Evolutionary conservation across 2,329 filamentous ascomycete species (phyloP).

Genomic region (Pestalotiopsis sp.): DNA sequence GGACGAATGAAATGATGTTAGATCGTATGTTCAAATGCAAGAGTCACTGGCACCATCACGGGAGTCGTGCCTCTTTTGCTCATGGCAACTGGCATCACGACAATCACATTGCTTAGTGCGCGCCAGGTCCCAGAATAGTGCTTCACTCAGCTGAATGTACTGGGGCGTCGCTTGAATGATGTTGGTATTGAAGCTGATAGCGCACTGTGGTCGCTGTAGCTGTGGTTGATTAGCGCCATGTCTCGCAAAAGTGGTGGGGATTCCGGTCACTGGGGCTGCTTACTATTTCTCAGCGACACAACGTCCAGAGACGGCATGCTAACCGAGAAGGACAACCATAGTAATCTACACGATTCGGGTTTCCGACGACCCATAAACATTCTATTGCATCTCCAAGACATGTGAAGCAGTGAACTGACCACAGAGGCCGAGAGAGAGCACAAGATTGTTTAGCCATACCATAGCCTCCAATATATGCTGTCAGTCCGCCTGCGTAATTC

Average conservation of each 20-base stretch:
- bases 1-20: not conserved
- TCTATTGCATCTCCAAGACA: not conserved
- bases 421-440: not conserved
- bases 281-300: conserved; percentile 2
- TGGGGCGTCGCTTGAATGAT: not conserved
- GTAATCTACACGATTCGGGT: not conserved
- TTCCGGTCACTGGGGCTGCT: not conserved
- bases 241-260: not conserved
- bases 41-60: not conserved
- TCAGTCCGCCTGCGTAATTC: not conserved
- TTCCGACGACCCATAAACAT: not conserved
- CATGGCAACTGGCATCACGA: not conserved
- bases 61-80: not conserved
- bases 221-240: not conserved
- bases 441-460: not conserved
- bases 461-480: not conserved
- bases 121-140: not conserved
- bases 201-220: not conserved
- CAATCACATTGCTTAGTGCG: conserved; percentile 1
- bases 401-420: not conserved
- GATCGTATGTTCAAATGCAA: not conserved
- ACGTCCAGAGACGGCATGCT: no score
- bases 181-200: not conserved
- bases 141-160: conserved; percentile 4
- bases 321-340: not conserved